Conservation (phyloP, 1,139 yeast species). For the Protomyces inundatus region DNA sequence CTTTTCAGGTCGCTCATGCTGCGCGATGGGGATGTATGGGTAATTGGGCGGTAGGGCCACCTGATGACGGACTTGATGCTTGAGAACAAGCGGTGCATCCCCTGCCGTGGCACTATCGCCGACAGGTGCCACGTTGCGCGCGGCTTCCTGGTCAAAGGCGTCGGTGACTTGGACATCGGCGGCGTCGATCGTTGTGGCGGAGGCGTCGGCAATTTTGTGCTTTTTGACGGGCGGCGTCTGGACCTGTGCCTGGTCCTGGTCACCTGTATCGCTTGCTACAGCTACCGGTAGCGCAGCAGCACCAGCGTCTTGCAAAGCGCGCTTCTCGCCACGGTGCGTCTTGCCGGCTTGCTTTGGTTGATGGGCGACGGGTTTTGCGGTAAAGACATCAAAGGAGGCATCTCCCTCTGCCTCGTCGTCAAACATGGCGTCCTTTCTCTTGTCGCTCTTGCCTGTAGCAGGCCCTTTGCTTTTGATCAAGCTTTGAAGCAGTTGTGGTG, state of each 20-base stretch:
- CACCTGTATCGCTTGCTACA: no score
- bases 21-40: slow-evolving; percentile 79
- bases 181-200: slow-evolving; percentile 1
- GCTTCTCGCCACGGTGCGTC: background rate
- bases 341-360: background rate
- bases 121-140: slow-evolving; percentile 77
- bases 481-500: no score
- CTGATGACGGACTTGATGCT: slow-evolving; percentile 77
- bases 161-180: slow-evolving; percentile 55
- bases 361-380: background rate
- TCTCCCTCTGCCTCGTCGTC: background rate
- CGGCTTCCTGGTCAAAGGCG: slow-evolving; percentile 83
- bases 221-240: background rate
- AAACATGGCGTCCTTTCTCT: background rate
- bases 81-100: slow-evolving; percentile 39
- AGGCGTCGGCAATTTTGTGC: slow-evolving; percentile 1
- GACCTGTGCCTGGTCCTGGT: background rate
- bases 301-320: background rate
- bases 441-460: background rate
- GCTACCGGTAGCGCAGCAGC: no score
- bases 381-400: background rate
- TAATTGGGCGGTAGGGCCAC: slow-evolving; percentile 92
- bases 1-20: slow-evolving; percentile 53
- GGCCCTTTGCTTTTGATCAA: no score
- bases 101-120: slow-evolving; percentile 49